Base-by-base conservation (phyloP, 1,284 basidiomycete species). In the Athelia sp. region DNA sequence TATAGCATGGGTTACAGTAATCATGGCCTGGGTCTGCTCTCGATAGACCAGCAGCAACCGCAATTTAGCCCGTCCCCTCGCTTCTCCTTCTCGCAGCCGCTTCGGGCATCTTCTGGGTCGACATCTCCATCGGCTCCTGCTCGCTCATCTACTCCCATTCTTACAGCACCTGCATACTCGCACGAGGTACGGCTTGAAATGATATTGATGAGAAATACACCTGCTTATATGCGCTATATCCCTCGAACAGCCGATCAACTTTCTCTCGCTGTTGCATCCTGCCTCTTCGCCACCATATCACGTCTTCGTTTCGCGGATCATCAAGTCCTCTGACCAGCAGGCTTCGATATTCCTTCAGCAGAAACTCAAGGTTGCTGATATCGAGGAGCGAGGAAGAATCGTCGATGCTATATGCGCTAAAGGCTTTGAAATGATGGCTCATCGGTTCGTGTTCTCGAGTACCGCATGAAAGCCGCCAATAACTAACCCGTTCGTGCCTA, bases 391-490 rank as follows among this genome's bases (percentile, higher is more conserved):
- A 2, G 76, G 74, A 8, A 89, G 88, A 64, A 91, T 91, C 43
- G 82, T 91, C 10, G 87, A 90, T 59, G 88, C 89, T 44, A 90
- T 90, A 51, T 89, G 87, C 52, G 74, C 80, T 32, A 78, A 82
- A 18, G 88, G 88, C 1, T 87, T 86, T 54, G 89, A 91, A 62
- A 90, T 91, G 88, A 91, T 91, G 88, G 87, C 87, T 52, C 84
- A 90, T 62, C 73, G 86, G 86, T 86, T 64, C 38, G 65, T 58
- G 43, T 23, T 19, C n/a, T 49, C 21, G 22, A 23, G 47, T 50
- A 34, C 18, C 42, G 50, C 38, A n/a, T n/a, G n/a, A n/a, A n/a
- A n/a, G n/a, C n/a, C n/a, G n/a, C n/a, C n/a, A n/a, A 40, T 38
- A 19, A 45, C 17, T 2, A 32, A 26, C 8, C 45, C 29, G 45